These are phyloP conservation scores for Hymenochaete sp. DNA, from an alignment of 1,284 basidiomycete genomes.

Conservation along the genomic window DNA sequence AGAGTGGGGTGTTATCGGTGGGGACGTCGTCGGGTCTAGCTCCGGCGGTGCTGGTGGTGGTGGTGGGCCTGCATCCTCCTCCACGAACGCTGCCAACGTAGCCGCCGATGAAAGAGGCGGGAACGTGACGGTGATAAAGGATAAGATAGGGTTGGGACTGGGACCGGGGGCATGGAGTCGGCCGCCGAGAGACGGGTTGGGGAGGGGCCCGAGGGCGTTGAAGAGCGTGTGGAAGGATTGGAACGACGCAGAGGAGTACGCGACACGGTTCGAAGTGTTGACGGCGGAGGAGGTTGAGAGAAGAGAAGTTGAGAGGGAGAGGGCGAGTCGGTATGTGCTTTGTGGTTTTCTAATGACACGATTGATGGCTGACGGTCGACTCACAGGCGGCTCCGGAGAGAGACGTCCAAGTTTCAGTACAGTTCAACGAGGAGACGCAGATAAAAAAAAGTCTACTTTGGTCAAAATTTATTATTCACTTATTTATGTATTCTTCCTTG, in stretches of 20 bases:
- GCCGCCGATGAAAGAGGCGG: slow-evolving; percentile 31
- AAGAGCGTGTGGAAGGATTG: slow-evolving; percentile 93
- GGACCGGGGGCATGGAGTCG: slow-evolving; percentile 46
- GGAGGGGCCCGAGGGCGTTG: slow-evolving; percentile 69
- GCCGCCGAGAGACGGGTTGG: slow-evolving; percentile 51
- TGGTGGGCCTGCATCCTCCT: too few relatives aligned
- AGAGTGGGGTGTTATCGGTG: slow-evolving; percentile 82
- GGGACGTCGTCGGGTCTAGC: slow-evolving; percentile 23
- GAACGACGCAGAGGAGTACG: slow-evolving; percentile 86
- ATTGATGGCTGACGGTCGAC: not conserved
- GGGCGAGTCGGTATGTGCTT: slow-evolving; percentile 55
- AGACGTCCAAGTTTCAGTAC: slow-evolving; percentile 72
- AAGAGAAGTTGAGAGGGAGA: slow-evolving; percentile 73
- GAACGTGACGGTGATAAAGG: slow-evolving; percentile 48
- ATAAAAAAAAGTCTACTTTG: slow-evolving; percentile 19
- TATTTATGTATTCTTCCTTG: not conserved
- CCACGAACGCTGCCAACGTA: too few relatives aligned
- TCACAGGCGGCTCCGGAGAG: slow-evolving; percentile 55
- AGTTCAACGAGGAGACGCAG: slow-evolving; percentile 40
- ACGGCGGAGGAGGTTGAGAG: slow-evolving; percentile 87
- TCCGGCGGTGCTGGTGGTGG: too few relatives aligned
- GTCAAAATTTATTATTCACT: slow-evolving; percentile 11
- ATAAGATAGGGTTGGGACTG: slow-evolving; percentile 68
- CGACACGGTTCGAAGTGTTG: slow-evolving; percentile 82
- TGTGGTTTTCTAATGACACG: slow-evolving; percentile 2